Evolutionary conservation across 805 yeast genomes (phyloP), one percentile per base, ranked within the genome.

Genomic region (Myxozyma nipponensis): DNA sequence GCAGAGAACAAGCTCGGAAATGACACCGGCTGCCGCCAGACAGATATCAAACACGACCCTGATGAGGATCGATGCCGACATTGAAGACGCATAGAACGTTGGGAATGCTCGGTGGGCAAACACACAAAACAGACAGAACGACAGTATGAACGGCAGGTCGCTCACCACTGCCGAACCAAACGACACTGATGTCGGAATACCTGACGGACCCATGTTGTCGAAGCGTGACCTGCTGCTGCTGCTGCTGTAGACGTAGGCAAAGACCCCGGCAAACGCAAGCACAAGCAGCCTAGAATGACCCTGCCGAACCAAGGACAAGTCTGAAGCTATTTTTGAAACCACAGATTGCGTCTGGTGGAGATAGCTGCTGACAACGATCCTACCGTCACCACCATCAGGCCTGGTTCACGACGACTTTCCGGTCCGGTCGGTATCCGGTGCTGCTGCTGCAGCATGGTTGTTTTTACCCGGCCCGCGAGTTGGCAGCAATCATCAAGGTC

Each of bases 1-100:
- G 54, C 73, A 70, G 35, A 71, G 59, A 7, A 68, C 72, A 36
- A 71, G 65, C 55, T 66, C 66, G 28, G 65, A 62, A 6, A 69
- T 51, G n/a, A 65, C 62, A n/a, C 58, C 58, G n/a, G 58, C 58
- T 5, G 58, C 52, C 9, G 57, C 58, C 25, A 54, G 49, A 28
- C 58, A 47, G 17, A 54, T 23, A 28, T 54, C 57, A 36, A 54
- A 54, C 15, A 49, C 53, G 17, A 41, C 48, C 15, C 58, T 42
- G 10, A 56, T 54, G 30, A 49, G 39, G n/a, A 52, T 39, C 3
- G 50, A 43, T 7, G 56, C 57, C 21, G 57, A 38, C 10, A 57
- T 47, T 2, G 58, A 42, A 13, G 58, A 43, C 28, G 22, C 18
- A 35, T 45, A 24, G 44, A 52, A 54, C 17, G 47, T 47, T 3